phyloP scores from a whole-genome alignment of 225 moss, liverwort and hornwort genomes.

The Pseudoscleropodium purum region DNA sequence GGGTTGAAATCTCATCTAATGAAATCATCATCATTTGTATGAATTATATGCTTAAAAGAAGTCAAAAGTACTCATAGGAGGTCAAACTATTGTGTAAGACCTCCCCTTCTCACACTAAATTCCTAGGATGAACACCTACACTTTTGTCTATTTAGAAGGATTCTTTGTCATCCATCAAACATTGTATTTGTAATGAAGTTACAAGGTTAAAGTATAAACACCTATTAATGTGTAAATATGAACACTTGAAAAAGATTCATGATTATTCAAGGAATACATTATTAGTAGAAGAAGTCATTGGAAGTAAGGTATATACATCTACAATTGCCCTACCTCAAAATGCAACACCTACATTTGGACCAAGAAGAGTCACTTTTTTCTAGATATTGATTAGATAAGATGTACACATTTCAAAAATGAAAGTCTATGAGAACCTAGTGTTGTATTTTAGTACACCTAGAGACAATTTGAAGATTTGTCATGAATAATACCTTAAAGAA shows the following conservation, averaged over 20 bases:
- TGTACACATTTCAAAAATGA: background rate
- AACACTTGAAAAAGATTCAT: background rate
- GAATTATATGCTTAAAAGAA: background rate
- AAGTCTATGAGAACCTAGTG: background rate
- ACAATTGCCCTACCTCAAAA: accelerated
- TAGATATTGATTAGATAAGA: background rate
- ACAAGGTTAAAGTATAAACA: too few species aligned
- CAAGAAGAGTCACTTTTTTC: accelerated
- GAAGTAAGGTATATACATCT: accelerated
- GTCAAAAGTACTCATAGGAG: background rate
- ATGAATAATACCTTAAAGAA: too few species aligned
- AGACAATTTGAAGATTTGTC: background rate
- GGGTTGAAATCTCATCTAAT: too few species aligned
- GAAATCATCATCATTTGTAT: background rate
- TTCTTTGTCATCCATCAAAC: background rate
- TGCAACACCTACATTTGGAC: background rate
- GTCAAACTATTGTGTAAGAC: background rate
- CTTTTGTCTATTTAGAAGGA: background rate
- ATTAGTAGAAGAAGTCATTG: background rate
- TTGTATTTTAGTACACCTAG: background rate
- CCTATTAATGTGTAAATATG: background rate
- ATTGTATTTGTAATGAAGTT: background rate
- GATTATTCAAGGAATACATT: background rate
- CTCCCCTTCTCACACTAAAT: background rate
- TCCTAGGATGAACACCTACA: background rate